Evolutionary conservation across 2,329 filamentous ascomycete genomes (phyloP).

Genomic region (Pseudocercospora vitis): DNA sequence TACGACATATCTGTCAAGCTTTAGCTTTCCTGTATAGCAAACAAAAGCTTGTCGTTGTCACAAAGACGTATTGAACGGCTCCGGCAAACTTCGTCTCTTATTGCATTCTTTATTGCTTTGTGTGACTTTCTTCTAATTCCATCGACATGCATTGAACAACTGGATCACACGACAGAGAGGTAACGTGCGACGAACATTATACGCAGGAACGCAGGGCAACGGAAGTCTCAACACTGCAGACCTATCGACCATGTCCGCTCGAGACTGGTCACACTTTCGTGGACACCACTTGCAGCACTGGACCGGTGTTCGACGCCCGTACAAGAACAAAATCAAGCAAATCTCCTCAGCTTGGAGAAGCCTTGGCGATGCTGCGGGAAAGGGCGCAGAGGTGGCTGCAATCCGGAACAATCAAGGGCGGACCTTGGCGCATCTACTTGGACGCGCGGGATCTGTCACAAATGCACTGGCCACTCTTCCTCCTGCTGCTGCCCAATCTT

Average conservation of each 20-base stretch:
- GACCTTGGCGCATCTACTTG: background rate
- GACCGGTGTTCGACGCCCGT: background rate
- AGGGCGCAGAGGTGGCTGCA: background rate
- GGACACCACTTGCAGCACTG: background rate
- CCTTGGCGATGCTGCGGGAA: background rate
- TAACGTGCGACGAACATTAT: too few species aligned
- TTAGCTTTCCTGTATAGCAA: conserved; percentile 38
- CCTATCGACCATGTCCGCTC: background rate
- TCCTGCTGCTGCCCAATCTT: background rate
- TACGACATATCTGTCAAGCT: conserved; percentile 71
- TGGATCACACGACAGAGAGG: too few species aligned
- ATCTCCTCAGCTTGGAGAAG: conserved; percentile 1
- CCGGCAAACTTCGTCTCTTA: background rate
- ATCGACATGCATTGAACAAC: too few species aligned
- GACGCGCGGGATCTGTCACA: background rate
- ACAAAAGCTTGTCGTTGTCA: background rate
- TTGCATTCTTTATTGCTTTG: background rate
- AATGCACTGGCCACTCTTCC: background rate
- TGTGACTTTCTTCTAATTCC: background rate
- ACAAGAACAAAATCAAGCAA: background rate
- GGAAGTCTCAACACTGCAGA: background rate
- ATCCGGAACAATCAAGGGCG: background rate
- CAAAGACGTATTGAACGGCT: background rate
- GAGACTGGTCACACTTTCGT: background rate
- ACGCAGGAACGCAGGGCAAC: too few species aligned